Evolutionary conservation across 1,139 yeast species (phyloP).

Genomic region (Hyphopichia wangnamkhiaoensis): DNA sequence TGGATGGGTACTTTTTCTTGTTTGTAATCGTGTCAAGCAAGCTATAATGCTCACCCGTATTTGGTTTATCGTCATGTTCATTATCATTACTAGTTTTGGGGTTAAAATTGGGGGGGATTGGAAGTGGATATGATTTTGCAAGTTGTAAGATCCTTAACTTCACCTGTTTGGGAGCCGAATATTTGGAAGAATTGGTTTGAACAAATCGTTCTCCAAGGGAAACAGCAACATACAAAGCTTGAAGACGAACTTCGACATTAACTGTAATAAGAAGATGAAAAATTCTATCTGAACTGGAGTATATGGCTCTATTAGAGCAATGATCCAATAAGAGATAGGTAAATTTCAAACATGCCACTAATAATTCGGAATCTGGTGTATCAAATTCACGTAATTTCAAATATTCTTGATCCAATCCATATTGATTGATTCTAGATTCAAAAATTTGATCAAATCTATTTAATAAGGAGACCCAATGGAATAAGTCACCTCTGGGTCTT

Average conservation of each 20-base stretch:
- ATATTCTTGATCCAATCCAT: slow-evolving; percentile 51
- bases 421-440: slow-evolving; percentile 53
- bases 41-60: slow-evolving; percentile 51
- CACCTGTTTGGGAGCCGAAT: slow-evolving; percentile 42
- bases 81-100: slow-evolving; percentile 20
- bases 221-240: slow-evolving; percentile 65
- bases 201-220: slow-evolving; percentile 60
- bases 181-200: slow-evolving; percentile 42
- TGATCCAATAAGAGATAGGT: slow-evolving; percentile 66
- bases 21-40: slow-evolving; percentile 54
- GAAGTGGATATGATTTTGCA: slow-evolving; percentile 57
- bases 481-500: slow-evolving; percentile 70
- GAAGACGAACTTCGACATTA: slow-evolving; percentile 58
- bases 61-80: slow-evolving; percentile 17
- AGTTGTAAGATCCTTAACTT: slow-evolving; percentile 50
- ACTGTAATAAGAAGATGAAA: slow-evolving; percentile 61
- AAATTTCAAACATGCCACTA: slow-evolving; percentile 59
- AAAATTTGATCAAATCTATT: slow-evolving; percentile 73
- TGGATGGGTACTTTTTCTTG: slow-evolving; percentile 49
- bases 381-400: slow-evolving; percentile 49
- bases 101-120: slow-evolving; percentile 44
- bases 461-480: slow-evolving; percentile 75
- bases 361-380: slow-evolving; percentile 43
- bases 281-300: slow-evolving; percentile 66
- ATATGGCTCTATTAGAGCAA: slow-evolving; percentile 67